These are phyloP conservation scores for Lactifluus pinguis DNA, from an alignment of 768 basidiomycete genomes.

Conservation along the genomic window DNA sequence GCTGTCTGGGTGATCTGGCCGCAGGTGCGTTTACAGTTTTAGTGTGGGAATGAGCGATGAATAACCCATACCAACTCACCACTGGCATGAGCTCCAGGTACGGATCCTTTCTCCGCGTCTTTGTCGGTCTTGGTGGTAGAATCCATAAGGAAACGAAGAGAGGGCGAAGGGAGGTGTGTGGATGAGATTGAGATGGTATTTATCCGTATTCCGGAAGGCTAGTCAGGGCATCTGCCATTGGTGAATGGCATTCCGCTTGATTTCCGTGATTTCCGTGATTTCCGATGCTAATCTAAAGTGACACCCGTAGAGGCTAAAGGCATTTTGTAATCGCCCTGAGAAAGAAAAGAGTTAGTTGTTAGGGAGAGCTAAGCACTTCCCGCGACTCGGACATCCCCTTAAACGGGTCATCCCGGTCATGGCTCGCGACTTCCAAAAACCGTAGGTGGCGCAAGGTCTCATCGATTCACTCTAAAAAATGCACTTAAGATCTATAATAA, in stretches of 20 bases:
- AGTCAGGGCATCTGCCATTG: too few relatives aligned
- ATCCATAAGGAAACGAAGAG: not conserved
- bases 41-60: not conserved
- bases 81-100: not conserved
- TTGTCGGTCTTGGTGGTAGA: not conserved
- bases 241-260: not conserved
- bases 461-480: too few relatives aligned
- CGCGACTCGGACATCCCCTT: not conserved
- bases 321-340: too few relatives aligned
- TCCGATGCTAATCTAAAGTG: too few relatives aligned
- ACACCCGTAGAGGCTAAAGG: too few relatives aligned
- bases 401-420: not conserved
- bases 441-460: not conserved
- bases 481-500: too few relatives aligned
- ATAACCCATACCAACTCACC: not conserved
- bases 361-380: not conserved
- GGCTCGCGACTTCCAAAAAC: not conserved
- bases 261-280: too few relatives aligned
- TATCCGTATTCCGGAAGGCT: not conserved
- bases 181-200: not conserved
- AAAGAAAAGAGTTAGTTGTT: too few relatives aligned
- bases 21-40: not conserved
- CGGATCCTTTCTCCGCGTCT: slow-evolving; percentile 4
- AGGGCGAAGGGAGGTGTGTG: not conserved
- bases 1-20: not conserved